Evolutionary conservation across 1,284 basidiomycete genomes (phyloP).

Genomic region (Trametes versicolor): DNA sequence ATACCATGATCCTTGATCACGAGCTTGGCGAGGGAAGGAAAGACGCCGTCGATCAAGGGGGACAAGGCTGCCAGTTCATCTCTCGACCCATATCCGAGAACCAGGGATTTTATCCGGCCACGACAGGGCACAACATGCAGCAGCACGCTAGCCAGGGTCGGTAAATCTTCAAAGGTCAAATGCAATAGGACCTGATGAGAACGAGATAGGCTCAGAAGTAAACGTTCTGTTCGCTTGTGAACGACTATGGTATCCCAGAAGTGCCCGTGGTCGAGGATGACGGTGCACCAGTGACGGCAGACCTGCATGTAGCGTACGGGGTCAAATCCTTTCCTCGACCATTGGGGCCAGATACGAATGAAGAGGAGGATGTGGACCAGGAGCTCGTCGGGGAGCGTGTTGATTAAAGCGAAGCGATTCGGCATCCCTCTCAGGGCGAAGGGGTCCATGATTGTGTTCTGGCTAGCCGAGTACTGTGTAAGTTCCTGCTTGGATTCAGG

Average conservation of each 20-base stretch:
- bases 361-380: not conserved
- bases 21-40: too few species aligned
- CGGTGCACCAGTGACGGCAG: not conserved
- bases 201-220: too few species aligned
- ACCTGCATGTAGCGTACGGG: not conserved
- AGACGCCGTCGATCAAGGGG: too few species aligned
- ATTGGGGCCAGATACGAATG: not conserved
- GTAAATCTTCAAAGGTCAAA: too few species aligned
- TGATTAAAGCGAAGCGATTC: not conserved
- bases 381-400: not conserved
- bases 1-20: too few species aligned
- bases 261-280: not conserved
- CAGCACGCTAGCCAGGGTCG: too few species aligned
- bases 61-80: too few species aligned
- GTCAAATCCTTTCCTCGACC: not conserved
- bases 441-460: not conserved
- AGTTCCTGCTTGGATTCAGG: too few species aligned
- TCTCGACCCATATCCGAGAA: too few species aligned
- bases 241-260: not conserved
- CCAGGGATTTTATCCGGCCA: too few species aligned
- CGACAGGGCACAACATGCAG: too few species aligned
- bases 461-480: not conserved
- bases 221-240: not conserved
- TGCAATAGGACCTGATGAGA: too few species aligned
- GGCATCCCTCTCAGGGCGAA: not conserved